phyloP scores from a whole-genome alignment of 1,284 basidiomycete genomes.

The Thelephora terrestris region DNA sequence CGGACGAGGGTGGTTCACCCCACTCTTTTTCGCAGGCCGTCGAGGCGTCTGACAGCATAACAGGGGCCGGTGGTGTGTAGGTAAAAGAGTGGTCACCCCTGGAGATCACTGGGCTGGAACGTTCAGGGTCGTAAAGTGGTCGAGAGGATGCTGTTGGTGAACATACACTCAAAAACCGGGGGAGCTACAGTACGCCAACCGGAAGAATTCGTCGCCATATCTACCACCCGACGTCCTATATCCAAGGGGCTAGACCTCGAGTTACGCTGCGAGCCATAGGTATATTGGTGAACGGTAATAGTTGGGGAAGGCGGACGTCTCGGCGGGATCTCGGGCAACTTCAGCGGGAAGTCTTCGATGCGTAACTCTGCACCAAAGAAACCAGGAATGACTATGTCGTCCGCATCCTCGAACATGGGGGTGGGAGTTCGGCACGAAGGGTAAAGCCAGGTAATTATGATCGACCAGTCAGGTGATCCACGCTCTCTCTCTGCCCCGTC shows the following conservation, averaged over 20 bases:
- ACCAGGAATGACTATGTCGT: neutral
- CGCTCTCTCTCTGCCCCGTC: neutral
- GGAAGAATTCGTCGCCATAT: neutral
- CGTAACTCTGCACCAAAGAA: neutral
- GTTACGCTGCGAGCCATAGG: neutral
- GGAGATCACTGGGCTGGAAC: too few species aligned
- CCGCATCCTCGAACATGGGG: neutral
- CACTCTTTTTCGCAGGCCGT: neutral
- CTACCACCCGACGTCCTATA: neutral
- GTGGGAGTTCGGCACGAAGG: neutral
- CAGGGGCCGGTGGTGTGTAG: too few species aligned
- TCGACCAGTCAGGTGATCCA: neutral
- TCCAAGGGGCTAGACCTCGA: neutral
- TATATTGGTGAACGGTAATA: constrained; percentile 1
- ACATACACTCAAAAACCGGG: neutral
- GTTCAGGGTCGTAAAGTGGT: too few species aligned
- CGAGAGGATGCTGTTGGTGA: neutral
- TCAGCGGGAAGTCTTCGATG: neutral
- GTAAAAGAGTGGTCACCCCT: too few species aligned
- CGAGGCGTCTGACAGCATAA: too few species aligned
- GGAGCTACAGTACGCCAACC: neutral
- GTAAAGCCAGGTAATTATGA: neutral
- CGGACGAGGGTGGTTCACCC: neutral
- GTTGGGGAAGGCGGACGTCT: too few species aligned
- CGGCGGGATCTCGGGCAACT: neutral